Percentiles rank a stretch among this genome's conserved stretches.
Conservation (phyloP, 768 basidiomycete species). For the Tricholoma furcatifolium region DNA sequence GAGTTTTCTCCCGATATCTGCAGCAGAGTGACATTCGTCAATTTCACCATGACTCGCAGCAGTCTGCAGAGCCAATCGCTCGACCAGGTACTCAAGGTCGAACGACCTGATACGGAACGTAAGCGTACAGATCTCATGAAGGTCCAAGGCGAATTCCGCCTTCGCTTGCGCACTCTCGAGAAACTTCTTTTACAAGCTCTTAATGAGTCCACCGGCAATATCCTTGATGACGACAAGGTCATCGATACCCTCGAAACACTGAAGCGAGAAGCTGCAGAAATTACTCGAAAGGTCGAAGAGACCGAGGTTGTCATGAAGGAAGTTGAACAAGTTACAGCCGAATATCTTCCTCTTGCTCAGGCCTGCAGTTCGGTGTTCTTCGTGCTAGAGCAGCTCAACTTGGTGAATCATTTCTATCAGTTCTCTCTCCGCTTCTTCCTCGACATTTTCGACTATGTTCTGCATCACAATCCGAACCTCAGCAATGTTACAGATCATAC, state of each 20-base stretch:
- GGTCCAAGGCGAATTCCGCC: slow-evolving; percentile 95
- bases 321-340: slow-evolving; percentile 92
- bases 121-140: slow-evolving; percentile 97
- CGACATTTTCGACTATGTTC: slow-evolving; percentile 94
- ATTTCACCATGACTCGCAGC: slow-evolving; percentile 98
- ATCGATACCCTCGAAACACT: slow-evolving; percentile 94
- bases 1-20: slow-evolving; percentile 99
- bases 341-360: slow-evolving; percentile 92
- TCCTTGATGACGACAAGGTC: slow-evolving; percentile 98
- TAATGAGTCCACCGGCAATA: slow-evolving; percentile 96
- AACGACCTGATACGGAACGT: slow-evolving; percentile 93
- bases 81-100: slow-evolving; percentile 95
- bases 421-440: slow-evolving; percentile 98
- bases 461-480: slow-evolving; percentile 90
- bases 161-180: slow-evolving; percentile 89
- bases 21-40: slow-evolving; percentile 94
- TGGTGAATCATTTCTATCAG: slow-evolving; percentile 97
- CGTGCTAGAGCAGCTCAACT: slow-evolving; percentile 90
- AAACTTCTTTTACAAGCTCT: slow-evolving; percentile 90
- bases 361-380: slow-evolving; percentile 98
- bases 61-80: slow-evolving; percentile 98
- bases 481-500: slow-evolving; percentile 72
- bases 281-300: slow-evolving; percentile 93
- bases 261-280: slow-evolving; percentile 94
- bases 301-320: slow-evolving; percentile 95